These are phyloP conservation scores for Didymella exigua DNA, from an alignment of 2,329 filamentous ascomycete genomes.

Conservation along the genomic window DNA sequence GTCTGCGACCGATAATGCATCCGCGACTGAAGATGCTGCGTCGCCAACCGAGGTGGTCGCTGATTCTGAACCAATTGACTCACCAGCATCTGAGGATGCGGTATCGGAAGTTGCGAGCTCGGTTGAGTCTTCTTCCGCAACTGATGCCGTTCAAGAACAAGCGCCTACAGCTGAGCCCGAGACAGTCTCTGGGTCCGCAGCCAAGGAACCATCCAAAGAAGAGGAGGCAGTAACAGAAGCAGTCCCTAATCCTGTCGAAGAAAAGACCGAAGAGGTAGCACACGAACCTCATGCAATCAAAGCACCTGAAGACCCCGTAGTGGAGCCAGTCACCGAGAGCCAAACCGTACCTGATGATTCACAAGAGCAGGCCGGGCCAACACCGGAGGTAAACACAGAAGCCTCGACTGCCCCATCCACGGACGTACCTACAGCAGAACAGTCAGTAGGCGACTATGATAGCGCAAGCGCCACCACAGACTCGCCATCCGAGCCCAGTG, in stretches of 20 bases:
- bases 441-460: background rate
- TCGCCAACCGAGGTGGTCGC: background rate
- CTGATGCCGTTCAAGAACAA: background rate
- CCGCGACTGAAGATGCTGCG: background rate
- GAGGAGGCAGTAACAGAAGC: background rate
- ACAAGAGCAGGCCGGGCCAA: background rate
- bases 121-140: background rate
- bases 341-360: background rate
- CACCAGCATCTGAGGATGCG: background rate
- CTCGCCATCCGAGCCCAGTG: background rate
- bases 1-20: background rate
- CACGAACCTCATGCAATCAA: background rate
- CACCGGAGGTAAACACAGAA: background rate
- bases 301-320: background rate
- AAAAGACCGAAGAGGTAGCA: background rate
- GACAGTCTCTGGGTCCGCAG: background rate
- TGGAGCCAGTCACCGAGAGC: background rate
- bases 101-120: background rate
- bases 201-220: background rate
- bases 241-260: background rate
- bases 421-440: background rate
- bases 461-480: background rate
- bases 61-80: background rate
- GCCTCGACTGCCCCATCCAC: background rate
- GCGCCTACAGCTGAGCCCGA: background rate